Conservation (phyloP, 2,329 filamentous ascomycete species). For the Clarireedia paspali region DNA sequence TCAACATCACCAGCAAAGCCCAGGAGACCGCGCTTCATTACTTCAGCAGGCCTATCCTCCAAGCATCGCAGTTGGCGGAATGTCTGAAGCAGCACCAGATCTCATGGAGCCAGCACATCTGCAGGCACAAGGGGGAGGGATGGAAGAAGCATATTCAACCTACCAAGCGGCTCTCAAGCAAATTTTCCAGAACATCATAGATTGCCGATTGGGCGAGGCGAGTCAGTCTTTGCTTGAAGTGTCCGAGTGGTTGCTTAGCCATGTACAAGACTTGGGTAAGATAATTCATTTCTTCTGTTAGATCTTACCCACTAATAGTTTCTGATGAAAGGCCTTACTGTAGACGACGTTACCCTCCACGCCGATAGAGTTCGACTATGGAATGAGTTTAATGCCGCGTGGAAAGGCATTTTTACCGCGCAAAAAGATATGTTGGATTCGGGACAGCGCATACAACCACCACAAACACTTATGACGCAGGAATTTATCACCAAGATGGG, state of each 20-base stretch:
- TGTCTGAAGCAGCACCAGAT: conserved; percentile 36
- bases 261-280: conserved; percentile 60
- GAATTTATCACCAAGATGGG: conserved; percentile 72
- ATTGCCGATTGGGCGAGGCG: conserved; percentile 52
- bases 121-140: conserved; percentile 40
- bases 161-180: conserved; percentile 55
- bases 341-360: conserved; percentile 72
- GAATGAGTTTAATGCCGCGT: conserved; percentile 91
- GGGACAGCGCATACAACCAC: conserved; percentile 26
- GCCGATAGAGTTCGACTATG: conserved; percentile 75
- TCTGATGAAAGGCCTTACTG: conserved; percentile 62
- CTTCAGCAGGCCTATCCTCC: conserved; percentile 44
- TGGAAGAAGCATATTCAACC: conserved; percentile 62
- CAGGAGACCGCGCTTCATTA: conserved; percentile 45
- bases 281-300: conserved; percentile 26
- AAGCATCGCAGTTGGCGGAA: conserved; percentile 40
- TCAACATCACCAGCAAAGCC: conserved; percentile 44
- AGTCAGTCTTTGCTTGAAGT: conserved; percentile 50
- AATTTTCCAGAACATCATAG: conserved; percentile 54
- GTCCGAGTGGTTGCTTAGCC: conserved; percentile 59
- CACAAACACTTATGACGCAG: conserved; percentile 57
- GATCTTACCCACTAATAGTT: conserved; percentile 25
- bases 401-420: conserved; percentile 75
- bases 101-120: conserved; percentile 53
- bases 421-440: conserved; percentile 65